A percentile compares a stretch with the other conserved stretches of the same genome.
Conservation (phyloP, 768 basidiomycete genomes). For the Crassisporium funariophilum region DNA sequence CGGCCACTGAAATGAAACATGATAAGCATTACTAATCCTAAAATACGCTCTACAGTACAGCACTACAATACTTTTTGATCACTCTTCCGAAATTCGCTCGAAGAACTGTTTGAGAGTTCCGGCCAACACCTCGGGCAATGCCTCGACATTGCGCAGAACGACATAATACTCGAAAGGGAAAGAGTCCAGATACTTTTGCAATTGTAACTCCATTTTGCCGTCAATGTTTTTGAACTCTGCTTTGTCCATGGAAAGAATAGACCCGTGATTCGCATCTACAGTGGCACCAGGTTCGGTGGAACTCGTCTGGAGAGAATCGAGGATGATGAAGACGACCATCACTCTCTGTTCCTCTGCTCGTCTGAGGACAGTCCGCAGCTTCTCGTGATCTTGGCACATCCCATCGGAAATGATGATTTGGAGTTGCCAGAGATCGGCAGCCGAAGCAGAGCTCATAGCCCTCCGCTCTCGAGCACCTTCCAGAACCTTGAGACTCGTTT, state of each 20-base stretch:
- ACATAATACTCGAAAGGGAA: conserved; percentile 99
- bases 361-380: conserved; percentile 75
- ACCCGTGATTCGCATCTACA: conserved; percentile 49
- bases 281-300: conserved; percentile 19
- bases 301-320: conserved; percentile 77
- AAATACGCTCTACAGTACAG: not conserved
- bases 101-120: conserved; percentile 92
- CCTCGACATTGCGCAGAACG: conserved; percentile 87
- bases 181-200: conserved; percentile 89
- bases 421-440: conserved; percentile 93
- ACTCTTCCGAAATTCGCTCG: conserved; percentile 77
- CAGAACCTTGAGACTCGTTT: conserved; percentile 73
- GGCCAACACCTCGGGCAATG: conserved; percentile 86
- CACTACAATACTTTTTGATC: conserved; percentile 14
- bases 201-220: conserved; percentile 83
- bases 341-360: conserved; percentile 88
- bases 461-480: conserved; percentile 76
- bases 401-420: conserved; percentile 99
- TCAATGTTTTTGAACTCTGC: conserved; percentile 82
- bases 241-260: conserved; percentile 92
- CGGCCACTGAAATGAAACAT: no score
- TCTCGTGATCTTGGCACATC: conserved; percentile 95
- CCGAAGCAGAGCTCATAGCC: conserved; percentile 58
- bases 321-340: conserved; percentile 94
- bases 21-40: not conserved